Conservation (phyloP, 805 yeast species). For the Torulaspora microellipsoides region DNA sequence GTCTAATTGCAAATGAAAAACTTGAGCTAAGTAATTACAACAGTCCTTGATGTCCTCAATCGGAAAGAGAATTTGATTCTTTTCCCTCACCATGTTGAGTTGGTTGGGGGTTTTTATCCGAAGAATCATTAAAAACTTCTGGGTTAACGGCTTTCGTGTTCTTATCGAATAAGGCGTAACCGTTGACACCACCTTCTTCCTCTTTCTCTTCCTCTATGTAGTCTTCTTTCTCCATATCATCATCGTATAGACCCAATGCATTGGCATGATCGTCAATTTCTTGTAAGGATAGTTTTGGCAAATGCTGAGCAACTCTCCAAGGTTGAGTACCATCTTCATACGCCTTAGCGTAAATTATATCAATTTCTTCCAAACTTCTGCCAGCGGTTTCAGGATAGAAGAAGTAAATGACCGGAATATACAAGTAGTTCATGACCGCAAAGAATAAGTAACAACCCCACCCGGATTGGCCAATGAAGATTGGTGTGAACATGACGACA, state of each 20-base stretch:
- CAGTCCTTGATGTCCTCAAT: neutral
- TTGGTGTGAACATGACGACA: slow-evolving; percentile 66
- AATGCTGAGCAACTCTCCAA: slow-evolving; percentile 56
- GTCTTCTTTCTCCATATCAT: slow-evolving; percentile 35
- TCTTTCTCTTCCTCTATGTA: slow-evolving; percentile 18
- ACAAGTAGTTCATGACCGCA: slow-evolving; percentile 56
- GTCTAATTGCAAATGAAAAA: no score
- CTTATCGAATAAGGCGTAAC: slow-evolving; percentile 10
- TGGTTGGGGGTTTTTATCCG: slow-evolving; percentile 3
- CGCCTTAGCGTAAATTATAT: slow-evolving; percentile 48
- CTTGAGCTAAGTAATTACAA: neutral
- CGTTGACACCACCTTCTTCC: slow-evolving; percentile 12
- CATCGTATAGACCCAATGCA: slow-evolving; percentile 52
- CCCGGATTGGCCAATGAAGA: slow-evolving; percentile 43
- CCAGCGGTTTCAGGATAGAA: slow-evolving; percentile 78
- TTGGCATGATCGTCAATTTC: slow-evolving; percentile 60
- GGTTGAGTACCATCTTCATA: slow-evolving; percentile 52
- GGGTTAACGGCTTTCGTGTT: slow-evolving; percentile 6
- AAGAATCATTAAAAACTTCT: slow-evolving; percentile 1
- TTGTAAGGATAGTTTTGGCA: slow-evolving; percentile 54
- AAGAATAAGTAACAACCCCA: slow-evolving; percentile 71
- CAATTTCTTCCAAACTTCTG: slow-evolving; percentile 69
- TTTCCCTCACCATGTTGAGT: neutral
- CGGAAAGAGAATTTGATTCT: neutral
- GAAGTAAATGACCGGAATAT: slow-evolving; percentile 59